These are phyloP conservation scores for Aegilops sharonensis DNA, from an alignment of 176 grass and related monocot genomes.

Conservation along the genomic window DNA sequence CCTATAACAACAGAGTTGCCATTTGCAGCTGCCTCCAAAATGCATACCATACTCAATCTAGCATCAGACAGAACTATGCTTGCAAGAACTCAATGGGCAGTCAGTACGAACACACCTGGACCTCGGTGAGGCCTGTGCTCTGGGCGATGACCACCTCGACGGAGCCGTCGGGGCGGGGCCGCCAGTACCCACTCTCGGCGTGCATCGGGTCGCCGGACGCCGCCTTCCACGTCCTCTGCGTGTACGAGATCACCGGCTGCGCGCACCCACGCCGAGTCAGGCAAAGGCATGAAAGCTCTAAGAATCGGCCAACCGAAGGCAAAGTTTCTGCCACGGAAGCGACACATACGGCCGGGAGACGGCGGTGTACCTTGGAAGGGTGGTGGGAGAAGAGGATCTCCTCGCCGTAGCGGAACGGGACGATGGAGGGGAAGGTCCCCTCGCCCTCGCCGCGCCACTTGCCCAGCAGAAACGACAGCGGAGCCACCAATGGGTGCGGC, in stretches of 20 bases:
- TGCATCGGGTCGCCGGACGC: constrained; percentile 85
- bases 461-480: constrained; percentile 62
- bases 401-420: constrained; percentile 88
- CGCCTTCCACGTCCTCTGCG: constrained; percentile 83
- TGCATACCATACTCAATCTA: background rate
- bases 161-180: constrained; percentile 60
- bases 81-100: background rate
- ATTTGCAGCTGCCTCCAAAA: background rate
- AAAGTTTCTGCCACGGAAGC: background rate
- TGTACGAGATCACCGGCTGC: constrained; percentile 90
- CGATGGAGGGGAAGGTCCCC: constrained; percentile 78
- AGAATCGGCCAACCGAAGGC: background rate
- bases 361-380: constrained; percentile 62
- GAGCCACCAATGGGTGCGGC: constrained; percentile 61
- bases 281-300: background rate
- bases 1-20: background rate
- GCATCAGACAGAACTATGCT: background rate
- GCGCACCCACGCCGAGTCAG: background rate
- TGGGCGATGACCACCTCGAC: constrained; percentile 80
- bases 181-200: constrained; percentile 91
- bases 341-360: background rate
- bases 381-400: constrained; percentile 88
- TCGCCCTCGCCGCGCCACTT: constrained; percentile 82
- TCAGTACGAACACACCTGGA: constrained; percentile 51
- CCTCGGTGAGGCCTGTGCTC: constrained; percentile 80